Evolutionary conservation across 2,329 filamentous ascomycete species (phyloP).

Genomic region (Aspergillus caelatus): DNA sequence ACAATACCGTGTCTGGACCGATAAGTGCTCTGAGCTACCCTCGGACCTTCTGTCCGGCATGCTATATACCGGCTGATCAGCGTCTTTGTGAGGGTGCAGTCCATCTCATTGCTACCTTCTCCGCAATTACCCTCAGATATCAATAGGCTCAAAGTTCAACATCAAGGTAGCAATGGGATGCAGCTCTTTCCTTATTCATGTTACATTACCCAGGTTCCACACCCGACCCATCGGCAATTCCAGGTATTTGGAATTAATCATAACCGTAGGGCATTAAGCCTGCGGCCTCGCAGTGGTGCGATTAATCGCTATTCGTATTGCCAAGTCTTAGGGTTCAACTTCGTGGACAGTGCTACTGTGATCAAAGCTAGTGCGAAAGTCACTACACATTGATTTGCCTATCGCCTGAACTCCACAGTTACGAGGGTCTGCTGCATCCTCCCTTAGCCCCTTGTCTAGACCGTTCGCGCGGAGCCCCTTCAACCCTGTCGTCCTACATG

Average conservation of each 20-base stretch:
- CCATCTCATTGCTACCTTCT: constrained; percentile 3
- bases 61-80: neutral
- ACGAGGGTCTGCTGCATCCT: neutral
- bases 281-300: neutral
- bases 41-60: neutral
- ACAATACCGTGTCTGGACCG: neutral
- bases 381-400: neutral
- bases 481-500: constrained; percentile 13
- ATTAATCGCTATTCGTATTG: neutral
- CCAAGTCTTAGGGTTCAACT: neutral
- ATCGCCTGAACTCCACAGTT: neutral
- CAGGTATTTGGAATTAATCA: neutral
- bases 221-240: neutral
- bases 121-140: neutral
- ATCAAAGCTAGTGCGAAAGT: neutral
- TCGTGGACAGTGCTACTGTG: neutral
- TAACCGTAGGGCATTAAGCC: constrained; percentile 4
- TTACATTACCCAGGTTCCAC: constrained; percentile 19
- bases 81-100: neutral
- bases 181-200: neutral
- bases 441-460: neutral
- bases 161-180: constrained; percentile 16
- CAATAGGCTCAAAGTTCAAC: neutral
- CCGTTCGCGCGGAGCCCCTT: neutral
- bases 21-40: neutral